Percentiles rank a stretch among this genome's conserved stretches.
Conservation (phyloP, 2,329 filamentous ascomycete genomes). For the Microcyclosporella mali region DNA sequence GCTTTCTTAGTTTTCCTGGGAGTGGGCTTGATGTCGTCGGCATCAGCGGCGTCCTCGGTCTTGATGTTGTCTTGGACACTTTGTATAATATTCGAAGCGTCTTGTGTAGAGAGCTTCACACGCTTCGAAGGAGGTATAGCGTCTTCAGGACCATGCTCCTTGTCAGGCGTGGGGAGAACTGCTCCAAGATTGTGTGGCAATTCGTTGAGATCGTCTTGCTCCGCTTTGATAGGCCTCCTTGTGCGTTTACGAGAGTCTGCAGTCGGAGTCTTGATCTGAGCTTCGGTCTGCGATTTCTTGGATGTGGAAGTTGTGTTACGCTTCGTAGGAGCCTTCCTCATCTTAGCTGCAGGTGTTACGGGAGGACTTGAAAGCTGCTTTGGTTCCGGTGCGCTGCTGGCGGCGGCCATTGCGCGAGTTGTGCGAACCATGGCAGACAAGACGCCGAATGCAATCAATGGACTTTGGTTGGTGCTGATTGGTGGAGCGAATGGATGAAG, state of each 20-base stretch:
- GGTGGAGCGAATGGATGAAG: too few relatives aligned
- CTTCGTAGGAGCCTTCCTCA: conserved; percentile 23
- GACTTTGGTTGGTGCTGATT: too few relatives aligned
- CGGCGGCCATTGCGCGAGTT: conserved; percentile 21
- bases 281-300: background rate
- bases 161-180: conserved; percentile 25
- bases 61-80: background rate
- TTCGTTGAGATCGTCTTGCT: conserved; percentile 40
- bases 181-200: conserved; percentile 53
- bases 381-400: background rate
- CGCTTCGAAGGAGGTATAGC: conserved; percentile 26
- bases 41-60: conserved; percentile 13
- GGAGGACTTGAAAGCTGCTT: conserved; percentile 41
- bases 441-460: background rate
- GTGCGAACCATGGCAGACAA: conserved; percentile 19
- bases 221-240: conserved; percentile 32
- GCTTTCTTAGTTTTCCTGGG: conserved; percentile 33
- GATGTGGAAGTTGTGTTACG: conserved; percentile 5
- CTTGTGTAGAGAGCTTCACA: conserved; percentile 14
- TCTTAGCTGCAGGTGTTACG: conserved; percentile 33
- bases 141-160: conserved; percentile 19
- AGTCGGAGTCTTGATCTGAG: conserved; percentile 8
- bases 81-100: conserved; percentile 6
- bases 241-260: conserved; percentile 35
- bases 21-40: conserved; percentile 13